phyloP scores from a whole-genome alignment of 805 yeast genomes.

The Suhomyces sp. region DNA sequence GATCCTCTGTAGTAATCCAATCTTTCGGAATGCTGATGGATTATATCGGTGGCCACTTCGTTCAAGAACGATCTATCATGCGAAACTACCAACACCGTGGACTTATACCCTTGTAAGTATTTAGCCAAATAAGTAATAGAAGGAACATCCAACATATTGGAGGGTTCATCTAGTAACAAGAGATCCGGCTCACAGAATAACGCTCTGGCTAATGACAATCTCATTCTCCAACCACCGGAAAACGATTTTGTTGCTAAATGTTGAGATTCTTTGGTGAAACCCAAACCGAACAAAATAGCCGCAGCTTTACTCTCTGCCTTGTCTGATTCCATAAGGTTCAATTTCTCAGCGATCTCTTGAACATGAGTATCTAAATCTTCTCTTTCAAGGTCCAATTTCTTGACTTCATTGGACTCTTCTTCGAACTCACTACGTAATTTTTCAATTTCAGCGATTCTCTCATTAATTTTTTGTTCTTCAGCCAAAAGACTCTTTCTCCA shows the following conservation, averaged over 20 bases:
- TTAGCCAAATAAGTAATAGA: slow-evolving; percentile 91
- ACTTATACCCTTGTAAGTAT: slow-evolving; percentile 84
- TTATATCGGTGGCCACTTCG: slow-evolving; percentile 97
- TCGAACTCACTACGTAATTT: slow-evolving; percentile 60
- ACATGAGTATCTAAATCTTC: slow-evolving; percentile 80
- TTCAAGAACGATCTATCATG: slow-evolving; percentile 97
- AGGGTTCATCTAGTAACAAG: slow-evolving; percentile 93
- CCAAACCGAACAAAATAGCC: slow-evolving; percentile 85
- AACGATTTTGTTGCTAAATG: slow-evolving; percentile 80
- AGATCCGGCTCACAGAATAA: slow-evolving; percentile 96
- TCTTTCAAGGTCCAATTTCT: slow-evolving; percentile 84
- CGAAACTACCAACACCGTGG: slow-evolving; percentile 93
- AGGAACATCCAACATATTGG: slow-evolving; percentile 99
- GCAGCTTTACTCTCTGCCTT: slow-evolving; percentile 98
- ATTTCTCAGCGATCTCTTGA: slow-evolving; percentile 75
- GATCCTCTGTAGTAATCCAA: slow-evolving; percentile 94
- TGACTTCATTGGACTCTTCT: slow-evolving; percentile 72
- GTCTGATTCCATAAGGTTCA: slow-evolving; percentile 92
- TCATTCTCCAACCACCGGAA: slow-evolving; percentile 99
- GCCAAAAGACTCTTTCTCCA: slow-evolving; percentile 89
- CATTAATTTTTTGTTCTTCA: slow-evolving; percentile 74
- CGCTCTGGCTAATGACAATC: slow-evolving; percentile 96
- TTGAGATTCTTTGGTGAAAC: slow-evolving; percentile 89
- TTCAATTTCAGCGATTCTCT: slow-evolving; percentile 75
- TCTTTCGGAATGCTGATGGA: slow-evolving; percentile 96